A percentile compares a stretch with the other conserved stretches of the same genome.
phyloP scores from a whole-genome alignment of 78 protist species.

The Pigoraptor vietnamica region DNA sequence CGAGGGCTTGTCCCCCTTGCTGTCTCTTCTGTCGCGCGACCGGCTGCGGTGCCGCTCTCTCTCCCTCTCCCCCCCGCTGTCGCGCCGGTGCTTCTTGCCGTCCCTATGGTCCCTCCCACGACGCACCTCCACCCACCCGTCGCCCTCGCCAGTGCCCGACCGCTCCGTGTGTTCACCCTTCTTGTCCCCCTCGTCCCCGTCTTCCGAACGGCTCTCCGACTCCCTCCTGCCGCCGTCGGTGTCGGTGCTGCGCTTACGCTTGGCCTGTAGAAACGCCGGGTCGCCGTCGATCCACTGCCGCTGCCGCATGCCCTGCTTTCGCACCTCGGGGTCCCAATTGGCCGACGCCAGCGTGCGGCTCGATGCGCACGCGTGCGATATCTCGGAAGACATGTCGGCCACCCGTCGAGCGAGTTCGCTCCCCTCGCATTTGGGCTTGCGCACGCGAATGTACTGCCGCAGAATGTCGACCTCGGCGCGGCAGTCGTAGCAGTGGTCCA shows the following conservation, averaged over 20 bases:
- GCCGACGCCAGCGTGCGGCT: not conserved
- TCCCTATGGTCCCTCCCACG: too few relatives aligned
- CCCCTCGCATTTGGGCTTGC: not conserved
- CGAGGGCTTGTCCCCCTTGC: too few relatives aligned
- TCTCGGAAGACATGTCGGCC: not conserved
- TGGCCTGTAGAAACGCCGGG: not conserved
- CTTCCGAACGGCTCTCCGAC: not conserved
- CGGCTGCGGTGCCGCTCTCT: too few relatives aligned
- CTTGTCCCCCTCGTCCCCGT: too few relatives aligned
- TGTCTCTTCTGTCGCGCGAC: too few relatives aligned
- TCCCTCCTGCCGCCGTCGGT: not conserved
- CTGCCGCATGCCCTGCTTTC: not conserved
- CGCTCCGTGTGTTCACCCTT: too few relatives aligned
- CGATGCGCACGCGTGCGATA: not conserved
- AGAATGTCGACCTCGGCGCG: constrained; percentile 29
- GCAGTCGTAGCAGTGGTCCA: constrained; percentile 63
- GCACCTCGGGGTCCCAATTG: not conserved
- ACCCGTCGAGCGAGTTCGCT: not conserved
- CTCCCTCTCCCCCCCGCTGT: too few relatives aligned
- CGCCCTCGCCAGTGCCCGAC: too few relatives aligned
- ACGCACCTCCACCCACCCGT: too few relatives aligned
- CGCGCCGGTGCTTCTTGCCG: too few relatives aligned
- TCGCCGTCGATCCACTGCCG: not conserved
- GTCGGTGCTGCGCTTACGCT: not conserved
- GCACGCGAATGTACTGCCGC: not conserved